Evolutionary conservation across 2,329 filamentous ascomycete species (phyloP).

Genomic region (Sphaceloma murrayae): DNA sequence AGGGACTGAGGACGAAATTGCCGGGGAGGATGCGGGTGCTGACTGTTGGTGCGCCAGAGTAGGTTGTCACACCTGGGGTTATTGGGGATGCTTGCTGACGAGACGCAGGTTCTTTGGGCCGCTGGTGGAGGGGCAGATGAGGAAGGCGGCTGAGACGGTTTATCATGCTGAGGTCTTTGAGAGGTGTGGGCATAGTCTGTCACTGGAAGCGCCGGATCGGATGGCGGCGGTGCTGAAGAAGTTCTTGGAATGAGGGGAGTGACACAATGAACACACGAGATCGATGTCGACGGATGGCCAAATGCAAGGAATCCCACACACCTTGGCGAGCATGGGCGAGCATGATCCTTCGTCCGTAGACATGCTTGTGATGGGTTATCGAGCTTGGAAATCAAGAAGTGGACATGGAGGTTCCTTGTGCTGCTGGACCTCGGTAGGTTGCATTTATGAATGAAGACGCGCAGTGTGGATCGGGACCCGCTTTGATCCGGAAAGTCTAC

Average conservation of each 20-base stretch:
- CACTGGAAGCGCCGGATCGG: slow-evolving; percentile 29
- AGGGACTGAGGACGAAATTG: slow-evolving; percentile 25
- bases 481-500: too few relatives aligned
- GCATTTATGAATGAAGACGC: too few relatives aligned
- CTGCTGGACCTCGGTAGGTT: too few relatives aligned
- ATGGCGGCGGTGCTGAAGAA: slow-evolving; percentile 19
- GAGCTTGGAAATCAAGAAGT: too few relatives aligned
- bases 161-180: slow-evolving; percentile 28
- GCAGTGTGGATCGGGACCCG: too few relatives aligned
- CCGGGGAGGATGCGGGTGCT: slow-evolving; percentile 27
- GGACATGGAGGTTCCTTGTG: too few relatives aligned
- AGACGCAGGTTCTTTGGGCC: slow-evolving; percentile 25
- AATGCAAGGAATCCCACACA: too few relatives aligned
- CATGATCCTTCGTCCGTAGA: neutral
- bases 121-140: slow-evolving; percentile 26
- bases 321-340: too few relatives aligned
- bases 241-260: slow-evolving; percentile 13
- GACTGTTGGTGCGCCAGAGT: slow-evolving; percentile 30
- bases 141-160: slow-evolving; percentile 26
- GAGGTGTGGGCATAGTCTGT: slow-evolving; percentile 30
- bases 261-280: too few relatives aligned
- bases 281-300: too few relatives aligned
- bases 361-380: too few relatives aligned
- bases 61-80: neutral
- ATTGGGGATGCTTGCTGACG: neutral